phyloP scores from a whole-genome alignment of 768 basidiomycete genomes.

The Antrodiella citrinella region DNA sequence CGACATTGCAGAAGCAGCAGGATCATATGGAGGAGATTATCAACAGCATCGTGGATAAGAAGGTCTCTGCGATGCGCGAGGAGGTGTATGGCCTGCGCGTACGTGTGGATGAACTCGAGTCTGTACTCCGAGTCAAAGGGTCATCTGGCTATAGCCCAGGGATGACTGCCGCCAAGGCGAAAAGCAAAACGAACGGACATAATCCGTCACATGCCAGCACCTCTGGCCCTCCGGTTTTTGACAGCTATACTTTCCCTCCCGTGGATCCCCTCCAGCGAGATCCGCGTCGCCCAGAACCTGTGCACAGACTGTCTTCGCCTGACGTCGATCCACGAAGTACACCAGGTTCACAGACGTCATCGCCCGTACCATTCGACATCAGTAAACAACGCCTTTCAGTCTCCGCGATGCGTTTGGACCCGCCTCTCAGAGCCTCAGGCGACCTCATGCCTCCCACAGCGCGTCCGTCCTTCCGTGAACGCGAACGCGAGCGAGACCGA shows the following conservation, averaged over 20 bases:
- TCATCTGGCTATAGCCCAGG: slow-evolving; percentile 17
- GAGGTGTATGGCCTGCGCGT: slow-evolving; percentile 55
- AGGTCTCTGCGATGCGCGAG: slow-evolving; percentile 46
- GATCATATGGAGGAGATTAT: slow-evolving; percentile 55
- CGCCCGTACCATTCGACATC: slow-evolving; percentile 43
- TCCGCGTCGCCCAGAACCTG: slow-evolving; percentile 14
- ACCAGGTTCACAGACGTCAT: slow-evolving; percentile 32
- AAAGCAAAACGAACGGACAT: slow-evolving; percentile 18
- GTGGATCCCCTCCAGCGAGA: slow-evolving; percentile 5
- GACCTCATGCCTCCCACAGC: background rate
- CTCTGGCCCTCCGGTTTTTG: slow-evolving; percentile 4
- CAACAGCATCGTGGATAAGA: slow-evolving; percentile 53
- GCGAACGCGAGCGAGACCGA: background rate
- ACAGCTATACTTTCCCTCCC: slow-evolving; percentile 20
- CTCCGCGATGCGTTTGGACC: slow-evolving; percentile 42
- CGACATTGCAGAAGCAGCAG: slow-evolving; percentile 58
- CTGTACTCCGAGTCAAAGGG: slow-evolving; percentile 22
- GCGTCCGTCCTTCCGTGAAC: background rate
- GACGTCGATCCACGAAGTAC: slow-evolving; percentile 31
- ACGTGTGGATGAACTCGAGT: slow-evolving; percentile 65
- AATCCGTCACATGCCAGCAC: slow-evolving; percentile 3
- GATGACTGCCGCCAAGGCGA: slow-evolving; percentile 13
- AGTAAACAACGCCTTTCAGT: slow-evolving; percentile 40
- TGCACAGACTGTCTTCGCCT: slow-evolving; percentile 23
- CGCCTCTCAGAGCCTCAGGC: slow-evolving; percentile 13